Evolutionary conservation across 2,329 filamentous ascomycete genomes (phyloP).

Genomic region (Fusarium dlaminii): DNA sequence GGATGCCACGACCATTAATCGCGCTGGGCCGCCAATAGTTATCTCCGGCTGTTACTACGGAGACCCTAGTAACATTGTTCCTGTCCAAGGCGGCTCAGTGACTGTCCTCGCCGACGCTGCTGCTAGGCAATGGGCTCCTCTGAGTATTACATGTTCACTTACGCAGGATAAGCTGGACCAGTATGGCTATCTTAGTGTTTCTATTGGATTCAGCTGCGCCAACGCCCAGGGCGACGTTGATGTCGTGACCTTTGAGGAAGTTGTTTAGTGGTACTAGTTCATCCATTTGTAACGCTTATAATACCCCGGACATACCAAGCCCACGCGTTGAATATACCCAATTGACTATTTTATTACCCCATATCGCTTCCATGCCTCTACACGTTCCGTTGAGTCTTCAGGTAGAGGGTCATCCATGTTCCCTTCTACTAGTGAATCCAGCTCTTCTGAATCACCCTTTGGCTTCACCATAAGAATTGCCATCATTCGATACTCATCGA

Average conservation of each 20-base stretch:
- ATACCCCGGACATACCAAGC: background rate
- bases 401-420: fast-evolving
- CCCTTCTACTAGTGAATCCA: fast-evolving
- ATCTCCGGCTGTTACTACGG: background rate
- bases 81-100: background rate
- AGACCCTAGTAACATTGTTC: fast-evolving
- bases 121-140: background rate
- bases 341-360: background rate
- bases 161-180: background rate
- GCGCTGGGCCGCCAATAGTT: background rate
- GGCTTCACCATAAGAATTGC: fast-evolving
- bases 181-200: background rate
- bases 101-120: background rate
- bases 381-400: background rate
- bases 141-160: background rate
- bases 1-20: background rate
- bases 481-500: background rate
- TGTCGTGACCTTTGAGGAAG: background rate
- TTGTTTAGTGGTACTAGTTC: background rate
- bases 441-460: fast-evolving
- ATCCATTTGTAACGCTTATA: fast-evolving
- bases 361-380: background rate
- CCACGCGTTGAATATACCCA: fast-evolving
- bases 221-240: background rate
- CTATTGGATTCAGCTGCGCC: background rate